Evolutionary conservation across 768 basidiomycete species (phyloP), one percentile per base, ranked within the genome.

Genomic region (Gloeostereum incarnatum): DNA sequence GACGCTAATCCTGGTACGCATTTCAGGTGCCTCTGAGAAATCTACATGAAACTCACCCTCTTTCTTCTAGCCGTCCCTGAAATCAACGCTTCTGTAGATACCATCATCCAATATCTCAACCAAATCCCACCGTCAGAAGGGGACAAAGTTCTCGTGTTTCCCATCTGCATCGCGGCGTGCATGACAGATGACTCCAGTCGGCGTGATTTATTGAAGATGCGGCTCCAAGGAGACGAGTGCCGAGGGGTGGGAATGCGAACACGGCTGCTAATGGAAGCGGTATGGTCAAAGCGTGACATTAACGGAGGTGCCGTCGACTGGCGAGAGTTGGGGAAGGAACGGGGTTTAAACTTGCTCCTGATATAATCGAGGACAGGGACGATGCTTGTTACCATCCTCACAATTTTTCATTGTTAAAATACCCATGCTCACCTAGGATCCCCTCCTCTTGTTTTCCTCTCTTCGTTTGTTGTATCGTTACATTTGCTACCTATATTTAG

Each of bases 101-200:
- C 51, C 30, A 68, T 85, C 34, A 60, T 75, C 36, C 69, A 70
- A 31, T 58, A 69, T 16, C 52, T 86, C 39, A 60, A 63, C 40
- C 68, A 70, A 46, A 53, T 86, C 37, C 70, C 68, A 19, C 57
- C 73, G 29, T 76, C 78, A 11, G 64, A 72, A 41, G 56, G 74
- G 30, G 86, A 90, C 55, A 73, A 81, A 40, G 67, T 72, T 6
- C 56, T 87, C 29, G 63, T 84, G 16, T 81, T 87, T 57, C 84
- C 86, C 20, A 69, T 85, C 39, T 80, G 76, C 53, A 62, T 90
- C 29, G 76, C 79, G 21, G 86, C 80, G 4, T 76, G 76, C 54
- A 69, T 88, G 69, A 73, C 81, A 31, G 77, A 84, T 54, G 75
- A 80, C 53, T 71, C 66, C 13, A 60, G 55, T 27, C 65, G 65